Percentiles rank a stretch among this genome's conserved stretches.
phyloP scores from a whole-genome alignment of 495 filamentous ascomycete species.

The Penicillium herquei region DNA sequence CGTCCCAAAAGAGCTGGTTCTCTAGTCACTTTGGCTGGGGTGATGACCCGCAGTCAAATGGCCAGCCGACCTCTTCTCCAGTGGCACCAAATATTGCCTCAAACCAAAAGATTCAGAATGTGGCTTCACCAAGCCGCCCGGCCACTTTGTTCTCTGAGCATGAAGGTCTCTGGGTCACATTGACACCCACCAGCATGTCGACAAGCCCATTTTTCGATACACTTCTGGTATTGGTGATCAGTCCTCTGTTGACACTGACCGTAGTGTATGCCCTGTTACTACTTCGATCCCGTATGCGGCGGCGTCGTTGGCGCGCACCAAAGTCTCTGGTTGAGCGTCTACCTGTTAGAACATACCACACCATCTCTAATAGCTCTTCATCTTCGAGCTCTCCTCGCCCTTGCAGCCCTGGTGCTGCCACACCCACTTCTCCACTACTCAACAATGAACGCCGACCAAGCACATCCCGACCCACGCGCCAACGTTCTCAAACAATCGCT shows the following conservation, averaged over 20 bases:
- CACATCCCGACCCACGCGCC: conserved; percentile 44
- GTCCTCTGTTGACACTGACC: conserved; percentile 85
- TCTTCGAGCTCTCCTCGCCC: conserved; percentile 53
- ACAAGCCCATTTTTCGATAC: conserved; percentile 97
- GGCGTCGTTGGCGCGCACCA: conserved; percentile 90
- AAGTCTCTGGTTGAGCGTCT: conserved; percentile 93
- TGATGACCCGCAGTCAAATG: conserved; percentile 12
- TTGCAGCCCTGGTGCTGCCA: conserved; percentile 53
- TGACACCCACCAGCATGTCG: conserved; percentile 86
- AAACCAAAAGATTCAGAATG: conserved; percentile 16
- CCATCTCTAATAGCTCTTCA: conserved; percentile 56
- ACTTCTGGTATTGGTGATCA: conserved; percentile 86
- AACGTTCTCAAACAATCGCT: conserved; percentile 65
- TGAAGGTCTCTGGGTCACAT: conserved; percentile 91
- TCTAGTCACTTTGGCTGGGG: conserved; percentile 36
- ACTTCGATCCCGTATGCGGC: conserved; percentile 82
- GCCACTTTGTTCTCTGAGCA: conserved; percentile 46
- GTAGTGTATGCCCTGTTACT: conserved; percentile 90
- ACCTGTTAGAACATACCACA: conserved; percentile 94
- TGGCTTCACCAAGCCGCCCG: conserved; percentile 9
- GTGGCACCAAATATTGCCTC: not conserved
- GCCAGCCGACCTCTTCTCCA: conserved; percentile 13
- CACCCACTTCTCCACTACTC: conserved; percentile 75
- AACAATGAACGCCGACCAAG: conserved; percentile 21
- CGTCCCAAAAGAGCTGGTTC: conserved; percentile 35